These are phyloP conservation scores for Metschnikowia bowlesiae DNA, from an alignment of 805 yeast species.

Conservation along the genomic window DNA sequence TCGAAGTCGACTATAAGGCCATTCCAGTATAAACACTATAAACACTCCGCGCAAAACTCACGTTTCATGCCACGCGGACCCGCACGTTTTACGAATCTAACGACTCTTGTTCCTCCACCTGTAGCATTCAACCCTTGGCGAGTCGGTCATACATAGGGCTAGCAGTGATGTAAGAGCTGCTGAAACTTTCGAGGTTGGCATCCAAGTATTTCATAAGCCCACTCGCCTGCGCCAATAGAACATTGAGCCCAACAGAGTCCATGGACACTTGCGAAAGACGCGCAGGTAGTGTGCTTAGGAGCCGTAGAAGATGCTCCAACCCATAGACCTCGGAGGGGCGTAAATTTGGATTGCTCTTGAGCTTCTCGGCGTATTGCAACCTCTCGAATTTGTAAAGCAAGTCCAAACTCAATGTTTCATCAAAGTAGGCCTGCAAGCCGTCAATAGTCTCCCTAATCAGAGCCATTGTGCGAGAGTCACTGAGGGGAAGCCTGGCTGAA, in stretches of 20 bases:
- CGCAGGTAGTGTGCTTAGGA: constrained; percentile 77
- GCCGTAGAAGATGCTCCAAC: constrained; percentile 72
- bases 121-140: constrained; percentile 5
- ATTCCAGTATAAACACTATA: constrained; percentile 32
- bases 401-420: constrained; percentile 63
- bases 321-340: constrained; percentile 48
- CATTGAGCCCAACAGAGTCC: constrained; percentile 68
- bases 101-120: neutral
- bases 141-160: constrained; percentile 39
- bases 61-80: neutral
- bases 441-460: constrained; percentile 60
- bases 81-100: neutral
- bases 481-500: constrained; percentile 17
- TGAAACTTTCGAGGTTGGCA: constrained; percentile 32
- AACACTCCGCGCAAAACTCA: neutral
- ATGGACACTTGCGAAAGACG: constrained; percentile 72
- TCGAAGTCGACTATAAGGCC: constrained; percentile 62
- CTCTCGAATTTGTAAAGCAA: constrained; percentile 74
- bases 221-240: constrained; percentile 52
- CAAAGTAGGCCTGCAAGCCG: constrained; percentile 72
- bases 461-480: constrained; percentile 4
- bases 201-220: constrained; percentile 51
- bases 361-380: constrained; percentile 54
- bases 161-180: constrained; percentile 34
- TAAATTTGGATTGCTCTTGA: neutral